A percentile compares a stretch with the other conserved stretches of the same genome.
phyloP scores from a whole-genome alignment of 805 yeast species.

The Starmerella geochares region DNA sequence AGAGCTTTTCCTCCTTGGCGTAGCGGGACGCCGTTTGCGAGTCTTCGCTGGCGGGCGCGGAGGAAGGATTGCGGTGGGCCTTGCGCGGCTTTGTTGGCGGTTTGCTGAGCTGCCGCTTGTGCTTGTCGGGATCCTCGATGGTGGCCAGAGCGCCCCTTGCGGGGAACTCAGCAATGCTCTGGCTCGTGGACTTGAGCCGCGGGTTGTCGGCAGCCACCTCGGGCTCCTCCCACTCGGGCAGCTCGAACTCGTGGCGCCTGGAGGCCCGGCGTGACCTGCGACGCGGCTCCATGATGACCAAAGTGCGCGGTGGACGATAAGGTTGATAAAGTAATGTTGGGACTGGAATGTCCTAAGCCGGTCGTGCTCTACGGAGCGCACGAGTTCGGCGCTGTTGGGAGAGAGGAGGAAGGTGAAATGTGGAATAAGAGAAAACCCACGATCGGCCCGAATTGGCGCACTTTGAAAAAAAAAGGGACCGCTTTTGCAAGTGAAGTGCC shows the following conservation, averaged over 20 bases:
- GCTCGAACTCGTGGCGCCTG: slow-evolving; percentile 5
- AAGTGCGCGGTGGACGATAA: slow-evolving; percentile 5
- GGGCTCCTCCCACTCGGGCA: slow-evolving; percentile 14
- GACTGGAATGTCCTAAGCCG: too few relatives aligned
- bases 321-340: slow-evolving; percentile 7
- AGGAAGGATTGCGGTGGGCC: background rate
- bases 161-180: slow-evolving; percentile 11
- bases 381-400: background rate
- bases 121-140: slow-evolving; percentile 18
- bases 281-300: slow-evolving; percentile 8
- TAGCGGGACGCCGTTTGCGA: background rate
- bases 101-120: slow-evolving; percentile 6
- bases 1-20: slow-evolving; percentile 12
- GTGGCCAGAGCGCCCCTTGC: slow-evolving; percentile 10
- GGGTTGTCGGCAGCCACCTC: background rate
- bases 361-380: too few relatives aligned
- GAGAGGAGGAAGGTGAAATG: too few relatives aligned
- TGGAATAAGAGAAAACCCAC: too few relatives aligned
- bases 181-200: slow-evolving; percentile 14
- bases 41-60: background rate
- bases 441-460: too few relatives aligned
- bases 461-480: too few relatives aligned
- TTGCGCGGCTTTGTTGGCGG: slow-evolving; percentile 2
- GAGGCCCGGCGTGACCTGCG: slow-evolving; percentile 4
- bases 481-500: too few relatives aligned